Percentiles rank a stretch among this genome's conserved stretches.
phyloP scores from a whole-genome alignment of 345 rosid genomes.

The Conringia planisiliqua region DNA sequence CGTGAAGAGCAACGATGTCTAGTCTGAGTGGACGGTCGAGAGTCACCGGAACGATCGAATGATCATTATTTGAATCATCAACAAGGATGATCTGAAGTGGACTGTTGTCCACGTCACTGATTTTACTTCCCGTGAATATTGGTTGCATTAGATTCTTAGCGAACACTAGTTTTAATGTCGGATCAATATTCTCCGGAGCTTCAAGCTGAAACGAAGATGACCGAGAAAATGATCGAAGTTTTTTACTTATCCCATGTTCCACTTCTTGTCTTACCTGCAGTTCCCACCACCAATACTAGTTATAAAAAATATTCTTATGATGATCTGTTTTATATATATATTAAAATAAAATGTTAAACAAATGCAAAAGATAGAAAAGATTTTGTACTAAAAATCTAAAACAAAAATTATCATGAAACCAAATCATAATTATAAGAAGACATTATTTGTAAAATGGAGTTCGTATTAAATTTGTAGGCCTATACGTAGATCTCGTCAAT shows the following conservation, averaged over 20 bases:
- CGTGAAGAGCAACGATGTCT: slow-evolving; percentile 72
- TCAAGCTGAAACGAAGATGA: slow-evolving; percentile 30
- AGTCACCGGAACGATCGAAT: slow-evolving; percentile 11
- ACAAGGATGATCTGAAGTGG: slow-evolving; percentile 56
- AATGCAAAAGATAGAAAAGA: neutral
- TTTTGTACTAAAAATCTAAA: neutral
- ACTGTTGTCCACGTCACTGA: slow-evolving; percentile 39
- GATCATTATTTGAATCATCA: slow-evolving; percentile 30
- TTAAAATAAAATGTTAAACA: neutral
- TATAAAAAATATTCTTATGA: neutral
- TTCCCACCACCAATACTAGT: slow-evolving; percentile 2
- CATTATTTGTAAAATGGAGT: neutral
- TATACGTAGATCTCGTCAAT: neutral
- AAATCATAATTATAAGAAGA: neutral
- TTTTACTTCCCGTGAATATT: slow-evolving; percentile 70
- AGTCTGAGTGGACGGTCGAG: slow-evolving; percentile 54
- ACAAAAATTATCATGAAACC: neutral
- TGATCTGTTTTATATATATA: neutral
- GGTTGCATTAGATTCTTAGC: slow-evolving; percentile 21
- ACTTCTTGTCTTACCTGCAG: slow-evolving; percentile 87
- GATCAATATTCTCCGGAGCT: slow-evolving; percentile 20
- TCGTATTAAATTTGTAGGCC: slow-evolving; percentile 1
- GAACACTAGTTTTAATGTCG: slow-evolving; percentile 20
- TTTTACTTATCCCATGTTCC: slow-evolving; percentile 45
- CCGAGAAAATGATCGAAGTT: slow-evolving; percentile 31